Evolutionary conservation across 768 basidiomycete genomes (phyloP), one percentile per base, ranked within the genome.

Genomic region (Agrocybe pediades): DNA sequence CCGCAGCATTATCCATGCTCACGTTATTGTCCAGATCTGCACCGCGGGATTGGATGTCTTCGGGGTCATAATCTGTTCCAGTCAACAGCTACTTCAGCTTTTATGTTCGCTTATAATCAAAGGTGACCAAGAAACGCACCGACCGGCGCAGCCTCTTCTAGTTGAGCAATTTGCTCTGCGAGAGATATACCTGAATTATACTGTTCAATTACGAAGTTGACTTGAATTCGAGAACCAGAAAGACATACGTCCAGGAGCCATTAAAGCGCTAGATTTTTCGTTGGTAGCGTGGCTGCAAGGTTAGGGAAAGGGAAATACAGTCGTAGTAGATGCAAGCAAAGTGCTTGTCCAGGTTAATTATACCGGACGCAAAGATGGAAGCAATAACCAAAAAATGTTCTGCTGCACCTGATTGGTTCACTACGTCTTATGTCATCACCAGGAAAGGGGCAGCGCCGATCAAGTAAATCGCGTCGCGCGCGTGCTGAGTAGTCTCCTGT

Each of bases 141-240:
- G 30, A 75, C 70, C 45, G 89, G 89, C 9, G 85, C 79, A 19
- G 85, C 72, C 47, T 90, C 83, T 43, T 90, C 81, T 21, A 98
- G 82, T 64, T 88, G 81, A 30, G 87, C 88, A 39, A 97, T 83
- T 65, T 96, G 93, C 65, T 95, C 82, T 2, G 84, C 85, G 21
- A 91, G 78, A 2, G 88, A 84, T 29, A 87, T 67, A 17, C 75
- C 76, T 79, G 20, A n/a, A n/a, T n/a, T n/a, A n/a, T n/a, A n/a
- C n/a, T n/a, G n/a, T n/a, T n/a, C n/a, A 19, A 20, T 20, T 9
- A 46, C 16, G 26, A n/a, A 13, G 16, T n/a, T 24, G 25, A 20
- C 21, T 36, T 36, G 8, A 42, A 24, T 30, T 24, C 19, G 36
- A 29, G 24, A 25, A 1, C 21, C 8, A 11, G 20, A 15, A 49